Conservation (phyloP, 768 basidiomycete genomes). For the Hebeloma cylindrosporum region DNA sequence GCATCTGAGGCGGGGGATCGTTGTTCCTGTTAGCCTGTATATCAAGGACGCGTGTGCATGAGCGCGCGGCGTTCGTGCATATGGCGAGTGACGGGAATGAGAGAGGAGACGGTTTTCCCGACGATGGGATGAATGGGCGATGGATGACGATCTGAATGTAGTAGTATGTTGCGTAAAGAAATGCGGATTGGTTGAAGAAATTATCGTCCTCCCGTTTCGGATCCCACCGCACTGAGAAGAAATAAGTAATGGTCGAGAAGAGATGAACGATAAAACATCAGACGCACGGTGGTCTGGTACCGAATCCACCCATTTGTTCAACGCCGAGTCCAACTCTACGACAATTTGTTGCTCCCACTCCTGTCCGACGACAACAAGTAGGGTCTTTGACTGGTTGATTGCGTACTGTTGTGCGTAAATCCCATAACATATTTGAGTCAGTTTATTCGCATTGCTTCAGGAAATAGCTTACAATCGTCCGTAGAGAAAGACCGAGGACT, state of each 20-base stretch:
- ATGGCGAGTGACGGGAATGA: constrained; percentile 61
- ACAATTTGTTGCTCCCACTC: constrained; percentile 58
- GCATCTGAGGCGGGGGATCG: constrained; percentile 10
- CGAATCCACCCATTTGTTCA: constrained; percentile 60
- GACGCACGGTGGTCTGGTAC: constrained; percentile 55
- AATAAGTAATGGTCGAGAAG: not conserved
- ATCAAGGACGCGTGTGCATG: constrained; percentile 67
- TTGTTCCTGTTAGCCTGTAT: constrained; percentile 36
- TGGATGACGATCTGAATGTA: constrained; percentile 65
- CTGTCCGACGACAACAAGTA: constrained; percentile 43
- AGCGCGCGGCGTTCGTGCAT: constrained; percentile 71
- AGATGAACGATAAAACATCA: not conserved
- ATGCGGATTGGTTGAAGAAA: constrained; percentile 52
- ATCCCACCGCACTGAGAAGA: constrained; percentile 37
- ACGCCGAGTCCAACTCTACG: constrained; percentile 58
- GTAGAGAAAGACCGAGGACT: constrained; percentile 60
- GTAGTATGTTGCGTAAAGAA: constrained; percentile 42
- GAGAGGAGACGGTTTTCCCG: constrained; percentile 40
- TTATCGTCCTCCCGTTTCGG: constrained; percentile 29
- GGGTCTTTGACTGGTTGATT: constrained; percentile 38
- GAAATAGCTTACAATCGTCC: constrained; percentile 54
- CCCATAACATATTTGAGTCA: not conserved
- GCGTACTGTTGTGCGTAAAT: constrained; percentile 45
- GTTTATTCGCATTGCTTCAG: not conserved
- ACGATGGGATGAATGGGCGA: constrained; percentile 69